Evolutionary conservation across 306 rosid genomes (phyloP).

Genomic region (Biancaea sappan): DNA sequence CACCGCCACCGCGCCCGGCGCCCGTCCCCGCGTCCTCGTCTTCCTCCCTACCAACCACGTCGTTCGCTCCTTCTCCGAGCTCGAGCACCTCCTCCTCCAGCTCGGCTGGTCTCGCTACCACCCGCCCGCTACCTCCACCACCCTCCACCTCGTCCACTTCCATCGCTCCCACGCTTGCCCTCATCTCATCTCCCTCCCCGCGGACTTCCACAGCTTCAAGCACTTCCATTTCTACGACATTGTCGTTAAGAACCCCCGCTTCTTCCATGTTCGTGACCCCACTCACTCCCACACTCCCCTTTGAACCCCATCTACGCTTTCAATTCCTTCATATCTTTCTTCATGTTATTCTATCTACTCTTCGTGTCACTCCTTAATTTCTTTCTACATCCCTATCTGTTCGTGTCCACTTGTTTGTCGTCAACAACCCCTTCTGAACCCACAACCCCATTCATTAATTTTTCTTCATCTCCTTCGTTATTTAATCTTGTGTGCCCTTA

Average conservation of each 20-base stretch:
- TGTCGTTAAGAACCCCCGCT: constrained; percentile 70
- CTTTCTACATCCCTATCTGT: too few relatives aligned
- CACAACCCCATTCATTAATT: too few relatives aligned
- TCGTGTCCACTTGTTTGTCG: too few relatives aligned
- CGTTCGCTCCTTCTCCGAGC: constrained; percentile 62
- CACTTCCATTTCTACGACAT: constrained; percentile 74
- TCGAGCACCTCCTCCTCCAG: constrained; percentile 66
- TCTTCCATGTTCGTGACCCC: constrained; percentile 78
- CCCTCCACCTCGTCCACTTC: constrained; percentile 63
- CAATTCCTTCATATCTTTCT: too few relatives aligned
- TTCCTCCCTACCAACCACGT: constrained; percentile 70
- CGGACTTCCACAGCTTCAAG: constrained; percentile 50
- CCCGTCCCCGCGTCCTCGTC: constrained; percentile 68
- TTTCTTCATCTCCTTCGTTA: too few relatives aligned
- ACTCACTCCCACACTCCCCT: too few relatives aligned
- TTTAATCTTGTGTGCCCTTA: too few relatives aligned
- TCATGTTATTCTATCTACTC: not conserved
- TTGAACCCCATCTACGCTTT: not conserved
- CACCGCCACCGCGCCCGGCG: constrained; percentile 87
- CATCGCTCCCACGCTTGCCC: constrained; percentile 68
- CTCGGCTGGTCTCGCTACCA: constrained; percentile 84
- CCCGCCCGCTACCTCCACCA: constrained; percentile 29
- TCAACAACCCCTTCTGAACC: too few relatives aligned
- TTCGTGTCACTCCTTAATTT: too few relatives aligned
- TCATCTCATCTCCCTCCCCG: constrained; percentile 73